Conservation (phyloP, 2,329 filamentous ascomycete genomes). For the Aspergillus brunneoviolaceus region DNA sequence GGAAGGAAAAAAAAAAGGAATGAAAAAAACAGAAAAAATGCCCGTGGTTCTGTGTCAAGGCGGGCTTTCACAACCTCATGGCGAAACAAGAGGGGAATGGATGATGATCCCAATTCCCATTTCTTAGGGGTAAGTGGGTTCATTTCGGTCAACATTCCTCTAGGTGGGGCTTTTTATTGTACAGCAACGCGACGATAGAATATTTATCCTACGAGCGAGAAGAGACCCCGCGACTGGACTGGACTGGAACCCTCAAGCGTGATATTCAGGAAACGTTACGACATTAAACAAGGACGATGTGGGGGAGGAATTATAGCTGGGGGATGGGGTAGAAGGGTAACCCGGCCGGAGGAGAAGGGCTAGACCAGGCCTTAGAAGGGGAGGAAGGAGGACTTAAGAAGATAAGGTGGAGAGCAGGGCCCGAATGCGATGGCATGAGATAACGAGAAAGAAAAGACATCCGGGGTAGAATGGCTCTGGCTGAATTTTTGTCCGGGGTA, state of each 20-base stretch:
- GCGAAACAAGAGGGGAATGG: too few relatives aligned
- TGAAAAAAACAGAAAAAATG: too few relatives aligned
- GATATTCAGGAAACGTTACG: conserved; percentile 9
- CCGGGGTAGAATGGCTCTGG: background rate
- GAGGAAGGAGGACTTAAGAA: background rate
- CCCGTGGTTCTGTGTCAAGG: too few relatives aligned
- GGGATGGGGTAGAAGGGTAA: background rate
- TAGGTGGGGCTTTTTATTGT: too few relatives aligned
- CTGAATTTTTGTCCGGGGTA: background rate
- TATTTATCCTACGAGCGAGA: background rate
- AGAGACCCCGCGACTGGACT: background rate
- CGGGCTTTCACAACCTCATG: too few relatives aligned
- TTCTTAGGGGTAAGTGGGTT: too few relatives aligned
- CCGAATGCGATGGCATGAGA: background rate
- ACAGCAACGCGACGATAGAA: too few relatives aligned
- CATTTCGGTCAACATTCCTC: too few relatives aligned
- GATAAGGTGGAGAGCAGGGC: too few relatives aligned
- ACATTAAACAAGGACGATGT: background rate
- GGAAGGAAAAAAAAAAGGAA: too few relatives aligned
- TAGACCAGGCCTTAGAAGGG: background rate
- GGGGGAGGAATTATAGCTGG: background rate
- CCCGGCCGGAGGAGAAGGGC: background rate
- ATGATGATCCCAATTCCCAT: too few relatives aligned
- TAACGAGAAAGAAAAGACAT: background rate
- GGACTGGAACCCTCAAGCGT: background rate